phyloP scores from a whole-genome alignment of 306 rosid species.

The Cajanus cajan region DNA sequence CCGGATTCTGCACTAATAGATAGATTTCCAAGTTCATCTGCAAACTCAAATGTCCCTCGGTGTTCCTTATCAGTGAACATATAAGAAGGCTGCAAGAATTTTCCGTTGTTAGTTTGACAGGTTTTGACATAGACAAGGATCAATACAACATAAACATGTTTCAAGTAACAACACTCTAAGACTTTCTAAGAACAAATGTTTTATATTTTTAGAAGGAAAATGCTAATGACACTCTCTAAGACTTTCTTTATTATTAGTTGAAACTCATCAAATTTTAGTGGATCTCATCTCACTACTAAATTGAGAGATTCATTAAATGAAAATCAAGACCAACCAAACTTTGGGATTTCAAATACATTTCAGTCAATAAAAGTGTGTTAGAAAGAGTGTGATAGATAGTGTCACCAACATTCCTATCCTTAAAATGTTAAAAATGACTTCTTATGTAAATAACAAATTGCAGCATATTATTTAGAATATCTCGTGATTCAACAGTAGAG shows the following conservation, averaged over 20 bases:
- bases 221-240: no score
- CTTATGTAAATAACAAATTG: not conserved
- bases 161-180: not conserved
- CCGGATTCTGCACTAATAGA: conserved; percentile 67
- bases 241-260: no score
- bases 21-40: conserved; percentile 86
- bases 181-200: no score
- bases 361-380: no score
- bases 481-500: conserved; percentile 1
- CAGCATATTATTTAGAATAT: not conserved
- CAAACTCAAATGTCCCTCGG: conserved; percentile 88
- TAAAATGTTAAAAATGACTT: not conserved
- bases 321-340: no score
- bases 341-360: no score
- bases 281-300: no score
- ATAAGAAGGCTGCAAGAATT: conserved; percentile 91
- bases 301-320: no score
- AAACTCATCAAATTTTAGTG: no score
- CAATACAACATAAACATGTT: conserved; percentile 1
- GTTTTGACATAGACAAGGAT: conserved; percentile 9
- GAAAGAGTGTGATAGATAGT: no score
- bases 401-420: no score
- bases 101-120: conserved; percentile 18
- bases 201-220: not conserved
- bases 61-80: conserved; percentile 97